A percentile compares a stretch with the other conserved stretches of the same genome.
These are phyloP conservation scores for Debaryomyces singareniensis DNA, from an alignment of 1,139 yeast genomes.

Conservation along the genomic window DNA sequence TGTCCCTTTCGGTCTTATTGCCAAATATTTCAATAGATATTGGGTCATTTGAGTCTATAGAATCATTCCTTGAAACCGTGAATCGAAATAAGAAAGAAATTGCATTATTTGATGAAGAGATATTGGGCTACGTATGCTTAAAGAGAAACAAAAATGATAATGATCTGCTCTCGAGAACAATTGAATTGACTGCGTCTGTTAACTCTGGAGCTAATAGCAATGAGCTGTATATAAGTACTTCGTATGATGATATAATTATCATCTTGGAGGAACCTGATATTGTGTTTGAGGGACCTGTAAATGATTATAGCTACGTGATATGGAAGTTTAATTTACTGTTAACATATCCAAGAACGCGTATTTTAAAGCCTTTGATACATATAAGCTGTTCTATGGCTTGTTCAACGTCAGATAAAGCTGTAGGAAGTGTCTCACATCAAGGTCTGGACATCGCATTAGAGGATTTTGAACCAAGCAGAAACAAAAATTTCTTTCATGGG, in stretches of 20 bases:
- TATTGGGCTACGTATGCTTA: constrained; percentile 28
- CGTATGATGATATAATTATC: background rate
- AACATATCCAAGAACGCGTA: constrained; percentile 30
- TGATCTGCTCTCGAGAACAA: background rate
- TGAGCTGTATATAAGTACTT: no score
- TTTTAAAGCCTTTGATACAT: constrained; percentile 9
- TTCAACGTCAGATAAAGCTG: constrained; percentile 19
- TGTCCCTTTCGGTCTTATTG: background rate
- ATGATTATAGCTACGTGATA: constrained; percentile 11
- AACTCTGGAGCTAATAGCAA: background rate
- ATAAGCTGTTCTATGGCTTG: constrained; percentile 27
- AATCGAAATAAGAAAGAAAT: constrained; percentile 6
- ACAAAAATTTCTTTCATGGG: constrained; percentile 19
- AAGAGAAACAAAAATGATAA: constrained; percentile 7
- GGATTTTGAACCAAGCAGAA: constrained; percentile 16
- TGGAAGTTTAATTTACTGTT: constrained; percentile 33
- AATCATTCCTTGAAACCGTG: no score
- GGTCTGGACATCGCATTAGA: constrained; percentile 8
- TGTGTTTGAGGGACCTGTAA: constrained; percentile 7
- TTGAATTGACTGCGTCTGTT: background rate
- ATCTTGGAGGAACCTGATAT: constrained; percentile 7
- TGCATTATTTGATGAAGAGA: constrained; percentile 32
- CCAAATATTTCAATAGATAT: background rate
- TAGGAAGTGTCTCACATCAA: constrained; percentile 3
- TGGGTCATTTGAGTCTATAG: no score